Conservation (phyloP, 768 basidiomycete species). For the Strobilomyces echinocephalus region DNA sequence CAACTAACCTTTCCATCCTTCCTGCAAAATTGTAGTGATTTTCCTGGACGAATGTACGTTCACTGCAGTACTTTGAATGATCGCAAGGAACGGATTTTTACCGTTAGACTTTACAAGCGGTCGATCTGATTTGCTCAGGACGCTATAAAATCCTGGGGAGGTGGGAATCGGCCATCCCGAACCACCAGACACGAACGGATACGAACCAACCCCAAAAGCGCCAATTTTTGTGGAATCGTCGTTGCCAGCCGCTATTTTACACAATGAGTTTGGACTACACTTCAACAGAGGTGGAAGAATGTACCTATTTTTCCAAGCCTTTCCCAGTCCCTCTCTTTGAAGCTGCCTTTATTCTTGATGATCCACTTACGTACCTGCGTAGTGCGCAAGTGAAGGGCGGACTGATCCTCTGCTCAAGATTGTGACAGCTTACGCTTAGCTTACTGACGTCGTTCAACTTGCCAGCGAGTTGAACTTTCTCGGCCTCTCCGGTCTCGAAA, state of each 20-base stretch:
- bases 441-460: background rate
- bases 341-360: constrained; percentile 11
- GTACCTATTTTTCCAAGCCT: constrained; percentile 16
- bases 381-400: background rate
- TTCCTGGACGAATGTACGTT: constrained; percentile 2
- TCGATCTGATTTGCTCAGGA: constrained; percentile 14
- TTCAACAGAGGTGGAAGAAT: background rate
- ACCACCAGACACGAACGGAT: background rate
- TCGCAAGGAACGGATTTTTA: background rate
- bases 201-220: constrained; percentile 17
- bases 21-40: constrained; percentile 11
- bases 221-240: constrained; percentile 11
- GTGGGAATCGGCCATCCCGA: background rate
- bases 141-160: constrained; percentile 14
- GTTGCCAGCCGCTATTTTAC: constrained; percentile 11
- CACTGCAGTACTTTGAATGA: background rate
- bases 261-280: background rate
- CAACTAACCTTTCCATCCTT: constrained; percentile 7
- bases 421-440: background rate
- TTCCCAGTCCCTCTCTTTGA: constrained; percentile 7
- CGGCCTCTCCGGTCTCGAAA: constrained; percentile 28
- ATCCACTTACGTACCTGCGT: constrained; percentile 8
- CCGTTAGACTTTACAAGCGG: constrained; percentile 12
- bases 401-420: background rate
- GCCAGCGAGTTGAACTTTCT: background rate